These are phyloP conservation scores for Clathrus columnatus DNA, from an alignment of 768 basidiomycete species.

Conservation along the genomic window DNA sequence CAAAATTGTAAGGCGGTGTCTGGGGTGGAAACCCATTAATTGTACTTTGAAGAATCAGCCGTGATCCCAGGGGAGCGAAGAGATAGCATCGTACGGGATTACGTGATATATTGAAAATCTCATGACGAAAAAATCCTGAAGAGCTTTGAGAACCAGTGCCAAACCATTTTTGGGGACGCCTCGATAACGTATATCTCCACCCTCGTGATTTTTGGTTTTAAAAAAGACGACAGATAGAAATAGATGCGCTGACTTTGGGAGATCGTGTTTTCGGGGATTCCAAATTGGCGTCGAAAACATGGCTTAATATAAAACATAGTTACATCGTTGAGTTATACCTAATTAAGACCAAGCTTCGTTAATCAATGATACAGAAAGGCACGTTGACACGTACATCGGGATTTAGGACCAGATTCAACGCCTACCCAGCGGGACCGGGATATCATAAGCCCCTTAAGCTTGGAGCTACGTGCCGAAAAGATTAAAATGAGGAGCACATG, in stretches of 20 bases:
- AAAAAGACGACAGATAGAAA: too few species aligned
- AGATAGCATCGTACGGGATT: background rate
- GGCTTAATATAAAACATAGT: background rate
- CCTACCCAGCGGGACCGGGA: background rate
- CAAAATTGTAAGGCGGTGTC: too few species aligned
- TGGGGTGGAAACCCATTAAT: too few species aligned
- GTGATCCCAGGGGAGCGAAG: too few species aligned
- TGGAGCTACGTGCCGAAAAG: background rate
- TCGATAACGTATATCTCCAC: too few species aligned
- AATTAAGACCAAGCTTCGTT: background rate
- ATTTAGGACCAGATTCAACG: background rate
- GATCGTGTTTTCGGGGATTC: too few species aligned
- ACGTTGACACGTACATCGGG: background rate
- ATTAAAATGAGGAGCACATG: background rate
- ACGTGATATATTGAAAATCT: background rate
- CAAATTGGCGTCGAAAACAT: background rate
- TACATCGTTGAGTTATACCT: background rate
- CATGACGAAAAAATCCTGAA: background rate
- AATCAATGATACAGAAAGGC: background rate
- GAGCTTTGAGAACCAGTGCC: too few species aligned
- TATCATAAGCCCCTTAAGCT: too few species aligned
- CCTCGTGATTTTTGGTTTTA: too few species aligned
- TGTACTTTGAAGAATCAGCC: too few species aligned
- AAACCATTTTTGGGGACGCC: too few species aligned
- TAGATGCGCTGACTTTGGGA: too few species aligned